Evolutionary conservation across 208 protist genomes (phyloP), one percentile per base, ranked within the genome.

Genomic region (Crithidia brevicula): DNA sequence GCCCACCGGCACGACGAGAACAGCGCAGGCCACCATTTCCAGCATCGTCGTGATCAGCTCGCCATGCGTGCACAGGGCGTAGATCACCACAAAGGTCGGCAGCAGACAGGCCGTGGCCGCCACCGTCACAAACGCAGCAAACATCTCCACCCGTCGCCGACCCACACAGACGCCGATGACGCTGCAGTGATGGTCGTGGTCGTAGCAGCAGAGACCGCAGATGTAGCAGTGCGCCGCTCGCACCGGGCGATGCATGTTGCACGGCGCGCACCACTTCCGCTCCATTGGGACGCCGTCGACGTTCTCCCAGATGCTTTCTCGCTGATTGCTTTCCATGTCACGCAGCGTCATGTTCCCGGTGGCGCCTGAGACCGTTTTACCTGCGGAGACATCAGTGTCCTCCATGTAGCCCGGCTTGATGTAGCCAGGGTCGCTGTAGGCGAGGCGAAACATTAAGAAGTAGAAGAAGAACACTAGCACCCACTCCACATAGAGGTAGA

Each of bases 141-240:
- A 97, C 28, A 77, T 57, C 36, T 83, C 72, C 16, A 91, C 23
- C 30, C 85, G 89, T 7, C 94, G 83, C 6, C 79, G 62, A 0
- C 91, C 94, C 5, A 97, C 86, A 70, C 92, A 96, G 13, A 78
- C 79, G 20, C 91, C 94, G 38, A 96, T 66, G 15, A 96, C 86
- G 56, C 66, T 74, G 72, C 94, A 97, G 74, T 97, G 94, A 53
- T 97, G 94, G 58, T 97, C 94, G 67, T 94, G 89, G 23, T 95
- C 83, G 52, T 81, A 70, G 61, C 89, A 82, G 67, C 94, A 97
- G 28, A 96, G 59, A 2, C 88, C 91, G 67, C 94, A 97, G 34
- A 86, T 67, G 65, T 95, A 96, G 73, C 94, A 97, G 71, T 97
- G 94, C 15, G 91, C 85, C 13, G 94, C 94, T 4, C 94, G 88